Base-by-base conservation (phyloP, 306 rosid genomes). In the Cucurbita maxima region DNA sequence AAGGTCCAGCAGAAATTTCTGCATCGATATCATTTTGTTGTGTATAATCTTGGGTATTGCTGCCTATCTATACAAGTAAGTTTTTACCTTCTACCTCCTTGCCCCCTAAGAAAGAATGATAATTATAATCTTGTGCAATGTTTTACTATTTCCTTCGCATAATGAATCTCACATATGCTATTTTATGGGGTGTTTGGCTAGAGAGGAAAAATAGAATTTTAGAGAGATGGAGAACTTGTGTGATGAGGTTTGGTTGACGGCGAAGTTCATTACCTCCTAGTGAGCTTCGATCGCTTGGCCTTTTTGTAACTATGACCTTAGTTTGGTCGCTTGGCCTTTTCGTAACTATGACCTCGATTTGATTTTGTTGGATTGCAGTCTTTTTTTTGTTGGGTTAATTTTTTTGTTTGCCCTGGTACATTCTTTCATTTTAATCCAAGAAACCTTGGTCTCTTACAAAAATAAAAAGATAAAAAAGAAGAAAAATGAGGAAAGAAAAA, bases 51-150 rank as follows among this genome's bases (percentile, higher is more conserved):
- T 95, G 87, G 99, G 99, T 67, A 95, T 95, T 78, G 99, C 99
- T 75, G 99, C 96, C 69, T 95, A 95, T 84, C 80, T 91, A 72
- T 95, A 95, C 91, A 95, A 95, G 99, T 95, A 89, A 95, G 81
- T 53, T 82, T 62, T 37, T 50, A 37, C 63, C 54, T 72, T 56
- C 57, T 48, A 62, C 43, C 71, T 74, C 60, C 19, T 2, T 18
- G 73, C 11, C 19, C 38, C 76, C n/a, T 12, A 54, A 36, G 54
- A 38, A 15, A 71, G 61, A 16, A 38, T 10, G 36, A 54, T 5
- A 54, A 18, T 38, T 16, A 15, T 10, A 72, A 54, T 15, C 16
- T 25, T 25, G 25, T 25, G 25, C 25, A 15, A 22, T 67, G 6
- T 44, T 20, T 44, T 44, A 7, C 40, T 12, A 67, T 67, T 67